These are phyloP conservation scores for Hypoxylon cercidicola DNA, from an alignment of 495 filamentous ascomycete genomes.

Conservation along the genomic window DNA sequence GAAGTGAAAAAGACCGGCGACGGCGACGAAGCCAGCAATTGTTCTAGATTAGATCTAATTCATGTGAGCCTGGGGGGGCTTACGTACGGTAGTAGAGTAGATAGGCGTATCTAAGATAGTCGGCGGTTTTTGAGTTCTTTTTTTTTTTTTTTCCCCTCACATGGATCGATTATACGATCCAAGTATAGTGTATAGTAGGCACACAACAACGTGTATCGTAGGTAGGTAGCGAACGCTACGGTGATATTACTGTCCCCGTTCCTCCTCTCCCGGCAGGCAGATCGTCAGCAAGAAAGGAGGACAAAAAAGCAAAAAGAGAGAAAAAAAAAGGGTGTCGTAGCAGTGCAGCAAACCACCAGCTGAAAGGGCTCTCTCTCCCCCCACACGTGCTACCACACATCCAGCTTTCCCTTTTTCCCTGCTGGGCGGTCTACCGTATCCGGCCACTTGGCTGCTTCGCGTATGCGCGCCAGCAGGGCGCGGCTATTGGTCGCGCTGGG, in stretches of 20 bases:
- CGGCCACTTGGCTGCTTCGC: slow-evolving; percentile 15
- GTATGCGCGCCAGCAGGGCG: slow-evolving; percentile 1
- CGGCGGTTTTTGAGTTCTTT: no score
- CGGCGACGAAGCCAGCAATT: slow-evolving; percentile 4
- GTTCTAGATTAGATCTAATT: no score
- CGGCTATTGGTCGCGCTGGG: slow-evolving; percentile 18
- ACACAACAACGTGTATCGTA: not conserved
- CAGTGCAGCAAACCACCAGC: slow-evolving; percentile 2
- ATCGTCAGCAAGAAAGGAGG: not conserved
- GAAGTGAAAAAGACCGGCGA: not conserved
- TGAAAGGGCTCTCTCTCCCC: slow-evolving; percentile 8
- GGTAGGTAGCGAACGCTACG: slow-evolving; percentile 4
- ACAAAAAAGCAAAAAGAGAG: slow-evolving; percentile 11
- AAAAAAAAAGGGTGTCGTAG: not conserved
- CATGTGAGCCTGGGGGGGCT: no score
- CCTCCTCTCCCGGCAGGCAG: slow-evolving; percentile 13
- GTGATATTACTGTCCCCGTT: slow-evolving; percentile 17
- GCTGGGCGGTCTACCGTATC: slow-evolving; percentile 35
- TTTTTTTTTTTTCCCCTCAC: no score
- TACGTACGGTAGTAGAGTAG: no score
- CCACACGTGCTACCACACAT: slow-evolving; percentile 32
- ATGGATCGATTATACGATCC: no score
- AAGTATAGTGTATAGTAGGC: no score
- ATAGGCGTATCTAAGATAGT: no score
- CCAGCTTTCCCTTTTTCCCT: slow-evolving; percentile 8